Evolutionary conservation across 805 yeast genomes (phyloP), one percentile per base, ranked within the genome.

Genomic region (Metschnikowia reukaufii): DNA sequence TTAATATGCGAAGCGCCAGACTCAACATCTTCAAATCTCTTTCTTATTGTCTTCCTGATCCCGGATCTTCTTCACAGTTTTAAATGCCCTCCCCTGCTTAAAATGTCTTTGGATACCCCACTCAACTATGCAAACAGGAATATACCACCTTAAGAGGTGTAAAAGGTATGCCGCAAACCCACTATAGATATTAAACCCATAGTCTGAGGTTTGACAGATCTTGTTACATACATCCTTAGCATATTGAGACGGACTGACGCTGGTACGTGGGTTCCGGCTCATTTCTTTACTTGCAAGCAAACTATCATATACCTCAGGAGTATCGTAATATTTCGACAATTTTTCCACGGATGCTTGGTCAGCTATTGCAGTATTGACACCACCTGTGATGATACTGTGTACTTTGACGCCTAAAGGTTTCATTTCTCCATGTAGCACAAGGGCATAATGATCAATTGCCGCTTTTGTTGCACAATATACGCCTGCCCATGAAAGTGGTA

Each of bases 381-480:
- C 68, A 3, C 78, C 78, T 3, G 76, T 67, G 25, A 66, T 57
- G 6, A 72, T 64, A 49, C 66, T 61, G 39, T 70, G 64, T 2
- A 71, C 74, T 42, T 61, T 59, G 30, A 73, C 74, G 1, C 71
- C 76, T 42, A 70, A 61, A 0, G 68, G 67, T 34, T 55, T 51
- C 60, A 72, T 54, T 47, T 74, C 78, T 6, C 59, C 46, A 4
- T 63, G 66, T 16, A 74, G 55, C 2, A 49, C 56, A 36, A 56
- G 48, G 2, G 76, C 74, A 39, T 70, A 62, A 32, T 54, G 57
- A 48, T 64, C 68, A 41, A 74, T 65, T 5, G 77, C 74, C 1
- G 73, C 67, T 51, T 74, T 74, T 17, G 70, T 56, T 4, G 75
- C 57, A 29, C 63, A 55, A 56, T 73, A 73, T 4, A 61, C 56